Conservation (phyloP, 441 rosid genomes). For the Pelargonium myrrhifolium region DNA sequence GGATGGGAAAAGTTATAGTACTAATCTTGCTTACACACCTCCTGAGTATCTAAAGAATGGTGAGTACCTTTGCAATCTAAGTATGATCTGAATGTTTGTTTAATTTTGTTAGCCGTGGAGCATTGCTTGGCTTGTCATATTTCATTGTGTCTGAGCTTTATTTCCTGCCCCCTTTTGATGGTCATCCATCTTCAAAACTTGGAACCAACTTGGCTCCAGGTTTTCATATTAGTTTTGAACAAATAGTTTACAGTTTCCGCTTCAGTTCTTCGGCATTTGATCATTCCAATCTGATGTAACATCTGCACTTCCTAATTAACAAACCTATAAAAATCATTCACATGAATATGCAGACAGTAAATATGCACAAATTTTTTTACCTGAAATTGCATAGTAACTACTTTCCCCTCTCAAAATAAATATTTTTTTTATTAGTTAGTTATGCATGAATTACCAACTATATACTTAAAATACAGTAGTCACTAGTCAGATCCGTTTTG, state of each 20-base stretch:
- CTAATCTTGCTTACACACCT: slow-evolving; percentile 62
- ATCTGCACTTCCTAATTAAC: background rate
- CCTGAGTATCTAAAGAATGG: slow-evolving; percentile 67
- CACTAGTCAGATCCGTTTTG: no score
- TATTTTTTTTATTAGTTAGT: no score
- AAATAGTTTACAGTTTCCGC: background rate
- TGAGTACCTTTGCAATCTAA: slow-evolving; percentile 8
- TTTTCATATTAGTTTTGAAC: no score
- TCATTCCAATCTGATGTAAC: background rate
- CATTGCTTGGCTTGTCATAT: background rate
- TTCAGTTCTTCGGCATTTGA: background rate
- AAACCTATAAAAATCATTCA: background rate
- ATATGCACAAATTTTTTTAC: no score
- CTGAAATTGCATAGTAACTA: no score
- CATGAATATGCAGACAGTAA: background rate
- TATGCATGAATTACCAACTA: no score
- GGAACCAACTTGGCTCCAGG: no score
- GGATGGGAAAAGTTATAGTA: slow-evolving; percentile 69
- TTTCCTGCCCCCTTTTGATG: no score
- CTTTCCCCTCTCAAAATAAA: no score
- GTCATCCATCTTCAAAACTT: background rate
- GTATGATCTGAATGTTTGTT: background rate
- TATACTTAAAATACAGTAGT: no score
- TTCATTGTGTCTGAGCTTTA: no score
- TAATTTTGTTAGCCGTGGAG: background rate